A percentile compares a stretch with the other conserved stretches of the same genome.
Evolutionary conservation across 2,329 filamentous ascomycete genomes (phyloP).

Genomic region (Alternaria sp.): DNA sequence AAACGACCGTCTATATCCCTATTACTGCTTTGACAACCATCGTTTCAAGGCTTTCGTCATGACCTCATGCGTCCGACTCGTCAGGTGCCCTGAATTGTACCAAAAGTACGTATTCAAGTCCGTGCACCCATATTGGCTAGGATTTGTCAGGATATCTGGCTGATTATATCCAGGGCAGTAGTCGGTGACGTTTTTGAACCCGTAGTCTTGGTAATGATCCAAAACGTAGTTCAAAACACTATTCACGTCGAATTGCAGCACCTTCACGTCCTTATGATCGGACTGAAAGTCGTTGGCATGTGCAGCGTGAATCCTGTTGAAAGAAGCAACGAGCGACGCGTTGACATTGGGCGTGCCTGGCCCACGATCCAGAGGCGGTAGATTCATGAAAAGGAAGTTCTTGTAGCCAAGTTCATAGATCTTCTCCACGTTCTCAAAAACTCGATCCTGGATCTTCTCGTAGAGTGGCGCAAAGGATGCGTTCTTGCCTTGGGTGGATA

Average conservation of each 20-base stretch:
- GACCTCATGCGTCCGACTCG: constrained; percentile 50
- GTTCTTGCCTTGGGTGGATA: constrained; percentile 44
- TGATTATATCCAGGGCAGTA: constrained; percentile 56
- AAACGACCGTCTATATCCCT: background rate
- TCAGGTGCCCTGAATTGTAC: constrained; percentile 58
- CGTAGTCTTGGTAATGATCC: constrained; percentile 50
- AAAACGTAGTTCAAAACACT: constrained; percentile 51
- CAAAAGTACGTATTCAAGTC: constrained; percentile 55
- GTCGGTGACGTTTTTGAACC: constrained; percentile 54
- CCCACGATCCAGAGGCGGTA: constrained; percentile 59
- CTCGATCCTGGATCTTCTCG: constrained; percentile 48
- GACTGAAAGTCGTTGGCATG: constrained; percentile 46
- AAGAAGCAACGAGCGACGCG: constrained; percentile 54
- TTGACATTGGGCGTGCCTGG: constrained; percentile 51
- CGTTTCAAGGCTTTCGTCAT: constrained; percentile 37
- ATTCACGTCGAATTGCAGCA: constrained; percentile 56
- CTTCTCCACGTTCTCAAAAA: constrained; percentile 52
- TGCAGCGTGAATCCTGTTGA: constrained; percentile 49
- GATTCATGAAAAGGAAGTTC: constrained; percentile 58
- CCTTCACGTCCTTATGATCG: constrained; percentile 41
- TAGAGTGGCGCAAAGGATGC: constrained; percentile 57
- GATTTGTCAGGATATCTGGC: constrained; percentile 53
- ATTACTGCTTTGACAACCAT: constrained; percentile 23
- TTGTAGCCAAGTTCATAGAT: constrained; percentile 54
- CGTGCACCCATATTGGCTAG: constrained; percentile 54